Conservation (phyloP, 2,329 filamentous ascomycete species). For the Huntiella bhutanensis region DNA sequence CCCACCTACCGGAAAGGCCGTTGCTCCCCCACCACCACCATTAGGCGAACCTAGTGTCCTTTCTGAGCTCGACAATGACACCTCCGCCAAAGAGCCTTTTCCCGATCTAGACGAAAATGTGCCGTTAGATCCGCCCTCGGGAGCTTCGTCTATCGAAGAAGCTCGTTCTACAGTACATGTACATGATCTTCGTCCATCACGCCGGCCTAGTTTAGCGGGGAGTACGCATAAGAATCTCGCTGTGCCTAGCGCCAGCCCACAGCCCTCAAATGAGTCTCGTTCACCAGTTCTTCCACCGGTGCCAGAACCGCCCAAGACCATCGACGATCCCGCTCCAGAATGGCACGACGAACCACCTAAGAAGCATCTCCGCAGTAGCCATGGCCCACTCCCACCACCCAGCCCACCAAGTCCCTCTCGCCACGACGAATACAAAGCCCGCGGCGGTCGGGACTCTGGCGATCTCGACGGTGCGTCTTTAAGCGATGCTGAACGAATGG, state of each 20-base stretch:
- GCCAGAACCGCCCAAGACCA: neutral
- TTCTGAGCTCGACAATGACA: neutral
- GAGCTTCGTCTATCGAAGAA: constrained; percentile 10
- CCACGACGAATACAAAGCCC: neutral
- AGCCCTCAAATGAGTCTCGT: neutral
- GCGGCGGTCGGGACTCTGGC: neutral
- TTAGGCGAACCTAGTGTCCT: neutral
- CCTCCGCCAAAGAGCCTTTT: constrained; percentile 2
- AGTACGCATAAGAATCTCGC: neutral
- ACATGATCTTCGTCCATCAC: constrained; percentile 4
- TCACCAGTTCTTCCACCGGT: constrained; percentile 1
- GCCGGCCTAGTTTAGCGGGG: constrained; percentile 2
- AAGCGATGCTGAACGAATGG: constrained; percentile 7
- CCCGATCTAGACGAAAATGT: neutral
- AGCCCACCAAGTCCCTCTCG: constrained; percentile 3
- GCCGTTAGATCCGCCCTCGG: neutral
- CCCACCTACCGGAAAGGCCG: constrained; percentile 1
- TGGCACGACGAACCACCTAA: neutral
- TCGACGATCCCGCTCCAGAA: neutral
- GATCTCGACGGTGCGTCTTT: neutral
- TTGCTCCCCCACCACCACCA: constrained; percentile 5
- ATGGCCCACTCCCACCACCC: constrained; percentile 8
- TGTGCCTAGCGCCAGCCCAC: too few species aligned
- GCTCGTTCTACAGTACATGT: constrained; percentile 7
- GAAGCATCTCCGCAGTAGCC: neutral